A percentile compares a stretch with the other conserved stretches of the same genome.
phyloP scores from a whole-genome alignment of 2,329 filamentous ascomycete species.

The Nothopassalora personata region DNA sequence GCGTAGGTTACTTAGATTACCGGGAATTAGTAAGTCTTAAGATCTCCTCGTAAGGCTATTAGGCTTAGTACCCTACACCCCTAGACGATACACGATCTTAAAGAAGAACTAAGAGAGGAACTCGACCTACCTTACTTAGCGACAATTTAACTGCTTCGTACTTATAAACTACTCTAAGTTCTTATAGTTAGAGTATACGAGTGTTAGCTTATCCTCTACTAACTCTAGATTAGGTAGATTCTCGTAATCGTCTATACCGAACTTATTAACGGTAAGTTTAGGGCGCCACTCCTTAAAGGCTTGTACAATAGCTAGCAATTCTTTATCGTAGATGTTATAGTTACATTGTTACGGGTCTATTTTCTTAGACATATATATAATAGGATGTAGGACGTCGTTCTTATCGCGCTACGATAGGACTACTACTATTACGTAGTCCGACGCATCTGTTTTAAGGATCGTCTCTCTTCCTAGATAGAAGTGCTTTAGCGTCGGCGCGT shows the following conservation, averaged over 20 bases:
- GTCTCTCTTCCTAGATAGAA: slow-evolving; percentile 3
- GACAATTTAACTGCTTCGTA: not conserved
- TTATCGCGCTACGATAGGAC: too few relatives aligned
- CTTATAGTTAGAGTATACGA: slow-evolving; percentile 4
- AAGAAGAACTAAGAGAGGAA: not conserved
- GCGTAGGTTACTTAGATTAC: not conserved
- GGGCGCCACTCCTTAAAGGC: not conserved
- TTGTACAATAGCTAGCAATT: not conserved
- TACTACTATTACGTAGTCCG: too few relatives aligned
- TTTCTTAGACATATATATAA: too few relatives aligned
- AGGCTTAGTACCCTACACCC: not conserved
- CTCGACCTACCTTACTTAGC: not conserved
- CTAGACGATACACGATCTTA: too few relatives aligned
- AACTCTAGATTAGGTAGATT: not conserved
- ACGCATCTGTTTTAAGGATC: not conserved
- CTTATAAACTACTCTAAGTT: slow-evolving; percentile 4
- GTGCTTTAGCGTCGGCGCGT: not conserved
- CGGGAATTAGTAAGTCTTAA: not conserved
- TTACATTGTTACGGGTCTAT: too few relatives aligned
- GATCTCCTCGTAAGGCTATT: not conserved
- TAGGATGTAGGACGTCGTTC: too few relatives aligned
- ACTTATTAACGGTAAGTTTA: not conserved
- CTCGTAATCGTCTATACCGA: too few relatives aligned
- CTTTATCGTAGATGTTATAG: too few relatives aligned
- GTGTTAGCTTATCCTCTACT: not conserved